phyloP scores from a whole-genome alignment of 2,329 filamentous ascomycete species.

The Scedosporium boydii region DNA sequence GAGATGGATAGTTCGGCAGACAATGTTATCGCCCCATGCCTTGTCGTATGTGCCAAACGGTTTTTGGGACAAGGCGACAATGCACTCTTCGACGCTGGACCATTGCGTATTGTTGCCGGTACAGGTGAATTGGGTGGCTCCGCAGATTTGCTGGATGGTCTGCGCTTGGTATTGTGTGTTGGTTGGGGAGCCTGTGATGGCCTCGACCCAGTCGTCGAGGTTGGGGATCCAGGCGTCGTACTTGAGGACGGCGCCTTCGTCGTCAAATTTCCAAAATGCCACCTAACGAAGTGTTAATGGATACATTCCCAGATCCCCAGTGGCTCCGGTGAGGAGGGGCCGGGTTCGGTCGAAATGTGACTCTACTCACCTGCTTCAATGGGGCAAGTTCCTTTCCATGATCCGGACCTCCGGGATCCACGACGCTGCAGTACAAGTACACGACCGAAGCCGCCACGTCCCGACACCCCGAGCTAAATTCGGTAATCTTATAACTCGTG shows the following conservation, averaged over 20 bases:
- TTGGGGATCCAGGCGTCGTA: constrained; percentile 35
- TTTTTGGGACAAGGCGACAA: constrained; percentile 20
- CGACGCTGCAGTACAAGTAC: constrained; percentile 23
- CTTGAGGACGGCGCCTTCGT: constrained; percentile 27
- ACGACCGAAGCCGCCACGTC: constrained; percentile 26
- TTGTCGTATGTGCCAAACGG: constrained; percentile 29
- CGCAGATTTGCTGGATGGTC: constrained; percentile 23
- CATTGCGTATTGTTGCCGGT: constrained; percentile 26
- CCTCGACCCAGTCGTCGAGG: constrained; percentile 25
- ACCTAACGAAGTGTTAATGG: constrained; percentile 13
- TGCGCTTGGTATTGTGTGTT: constrained; percentile 17
- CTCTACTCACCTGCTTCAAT: constrained; percentile 19
- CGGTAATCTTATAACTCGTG: constrained; percentile 20
- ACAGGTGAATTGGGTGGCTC: constrained; percentile 22
- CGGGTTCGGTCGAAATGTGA: no score
- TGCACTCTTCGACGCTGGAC: constrained; percentile 21
- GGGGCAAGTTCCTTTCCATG: constrained; percentile 21
- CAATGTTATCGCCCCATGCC: constrained; percentile 32
- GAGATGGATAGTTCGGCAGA: constrained; percentile 30
- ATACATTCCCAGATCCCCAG: background rate
- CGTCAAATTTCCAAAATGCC: constrained; percentile 37
- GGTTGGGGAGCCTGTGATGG: constrained; percentile 17
- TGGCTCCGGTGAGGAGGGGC: background rate
- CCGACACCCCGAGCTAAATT: constrained; percentile 23
- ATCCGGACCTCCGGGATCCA: constrained; percentile 19